Base-by-base conservation (phyloP, 2,329 filamentous ascomycete species). In the Aspergillus udagawae region DNA sequence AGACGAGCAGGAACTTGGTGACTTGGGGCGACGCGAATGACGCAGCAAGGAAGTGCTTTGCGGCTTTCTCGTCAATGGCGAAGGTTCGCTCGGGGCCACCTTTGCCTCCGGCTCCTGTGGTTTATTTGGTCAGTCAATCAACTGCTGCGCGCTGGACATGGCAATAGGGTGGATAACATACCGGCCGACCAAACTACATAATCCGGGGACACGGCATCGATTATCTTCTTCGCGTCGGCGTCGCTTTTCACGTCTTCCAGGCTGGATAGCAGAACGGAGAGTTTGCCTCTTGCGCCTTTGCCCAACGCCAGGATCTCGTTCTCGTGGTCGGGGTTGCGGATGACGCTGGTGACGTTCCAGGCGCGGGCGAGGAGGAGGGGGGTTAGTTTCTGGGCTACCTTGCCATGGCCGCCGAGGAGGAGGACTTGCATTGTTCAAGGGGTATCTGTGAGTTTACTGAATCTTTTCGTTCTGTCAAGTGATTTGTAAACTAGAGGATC, bases 371-470 rank as follows among this genome's bases (percentile, higher is more conserved):
- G 84, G 7, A 95, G 85, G 58, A 92, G 81, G 1, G 88, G 89
- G 8, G 90, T 94, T 42, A 94, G 82, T 47, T 87, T 77, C 57
- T 90, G 84, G 63, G 90, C 84, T 58, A 94, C 75, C 71, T 92
- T 91, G 76, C 91, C 91, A 77, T 92, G 90, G 67, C 90, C 91
- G 67, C 90, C 90, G 61, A 94, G 83, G 63, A 94, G 75, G 59
- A 92, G 85, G 58, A 92, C 84, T 79, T 73, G 78, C 69, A 72
- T 72, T 55, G 54, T 70, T 55, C 2, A 49, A n/a, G 20, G 41
- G 28, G n/a, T 49, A 23, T 49, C 6, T 8, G 42, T 21, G 20
- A 8, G n/a, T 20, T 45, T 21, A 23, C 9, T 45, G 42, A 21
- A 3, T 6, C 21, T 2, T n/a, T 44, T 1, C n/a, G 35, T 4